Conservation (phyloP, 2,329 filamentous ascomycete species). For the Ambrosiella beaveri region DNA sequence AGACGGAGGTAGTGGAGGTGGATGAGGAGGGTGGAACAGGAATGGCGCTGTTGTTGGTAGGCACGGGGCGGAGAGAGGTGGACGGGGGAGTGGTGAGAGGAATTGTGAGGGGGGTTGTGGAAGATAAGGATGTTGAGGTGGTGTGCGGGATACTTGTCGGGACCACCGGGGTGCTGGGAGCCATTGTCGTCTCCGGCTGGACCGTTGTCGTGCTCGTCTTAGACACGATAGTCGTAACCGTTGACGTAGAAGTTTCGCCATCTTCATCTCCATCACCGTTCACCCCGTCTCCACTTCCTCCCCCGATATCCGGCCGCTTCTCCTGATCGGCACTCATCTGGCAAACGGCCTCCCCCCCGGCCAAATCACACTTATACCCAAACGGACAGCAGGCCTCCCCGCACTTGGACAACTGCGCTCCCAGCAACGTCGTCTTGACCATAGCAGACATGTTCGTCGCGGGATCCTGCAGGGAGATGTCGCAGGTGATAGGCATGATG, state of each 20-base stretch:
- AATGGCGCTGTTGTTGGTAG: constrained; percentile 12
- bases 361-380: constrained; percentile 43
- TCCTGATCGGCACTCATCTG: constrained; percentile 33
- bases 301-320: constrained; percentile 19
- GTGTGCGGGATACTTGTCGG: not conserved
- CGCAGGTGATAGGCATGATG: constrained; percentile 49
- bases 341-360: constrained; percentile 24
- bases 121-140: constrained; percentile 3
- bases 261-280: not conserved
- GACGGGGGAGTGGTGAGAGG: constrained; percentile 14
- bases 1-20: constrained; percentile 13
- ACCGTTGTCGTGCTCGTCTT: not conserved
- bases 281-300: not conserved
- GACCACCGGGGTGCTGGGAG: not conserved
- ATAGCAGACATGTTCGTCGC: constrained; percentile 36
- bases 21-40: not conserved
- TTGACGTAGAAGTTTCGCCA: not conserved
- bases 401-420: constrained; percentile 38
- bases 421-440: constrained; percentile 49
- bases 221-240: not conserved
- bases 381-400: constrained; percentile 50
- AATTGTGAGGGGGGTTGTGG: constrained; percentile 15
- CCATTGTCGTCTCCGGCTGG: not conserved
- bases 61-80: constrained; percentile 14
- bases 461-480: constrained; percentile 43